Evolutionary conservation across 306 rosid genomes (phyloP), one percentile per base, ranked within the genome.

Genomic region (Trifolium dubium): DNA sequence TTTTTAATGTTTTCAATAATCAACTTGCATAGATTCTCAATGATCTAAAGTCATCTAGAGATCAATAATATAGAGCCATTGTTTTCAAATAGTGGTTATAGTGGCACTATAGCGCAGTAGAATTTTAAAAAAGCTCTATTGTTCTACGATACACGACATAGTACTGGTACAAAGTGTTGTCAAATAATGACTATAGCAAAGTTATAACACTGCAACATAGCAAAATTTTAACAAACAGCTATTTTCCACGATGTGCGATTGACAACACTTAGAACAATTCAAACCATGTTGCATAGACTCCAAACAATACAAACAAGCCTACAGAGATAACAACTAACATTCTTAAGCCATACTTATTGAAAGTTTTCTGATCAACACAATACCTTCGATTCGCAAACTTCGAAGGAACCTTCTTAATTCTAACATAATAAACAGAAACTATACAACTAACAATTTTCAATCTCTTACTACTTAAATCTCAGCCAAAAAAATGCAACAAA

Each of bases 391-490:
- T 50, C 5, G 41, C 28, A 70, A 81, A 60, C 76, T 65, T 54
- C 3, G 74, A 65, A 74, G 63, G 41, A 6, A 78, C 76, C 35
- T 60, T 64, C 68, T 81, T 28, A 67, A 66, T 51, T 71, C 81
- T 35, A 78, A 78, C 85, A 81, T 78, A 74, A 44, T 74, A 74
- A 39, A 78, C 19, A 35, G 58, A 14, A 69, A 60, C 67, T 59
- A 71, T 51, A 71, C 8, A 70, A 37, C 83, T 40, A 78, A 74
- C 72, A 64, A 41, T 17, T 14, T 67, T 51, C 62, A 77, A 70
- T 72, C 63, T 66, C 69, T 67, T 60, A 58, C 41, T 51, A 41
- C 62, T 71, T 73, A 81, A 70, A 64, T 47, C 47, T 64, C 74
- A 46, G 60, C 78, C 75, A n/a, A 37, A 43, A 71, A 23, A 68